A percentile compares a stretch with the other conserved stretches of the same genome.
phyloP scores from a whole-genome alignment of 2,329 filamentous ascomycete genomes.

The Talaromyces sp. region DNA sequence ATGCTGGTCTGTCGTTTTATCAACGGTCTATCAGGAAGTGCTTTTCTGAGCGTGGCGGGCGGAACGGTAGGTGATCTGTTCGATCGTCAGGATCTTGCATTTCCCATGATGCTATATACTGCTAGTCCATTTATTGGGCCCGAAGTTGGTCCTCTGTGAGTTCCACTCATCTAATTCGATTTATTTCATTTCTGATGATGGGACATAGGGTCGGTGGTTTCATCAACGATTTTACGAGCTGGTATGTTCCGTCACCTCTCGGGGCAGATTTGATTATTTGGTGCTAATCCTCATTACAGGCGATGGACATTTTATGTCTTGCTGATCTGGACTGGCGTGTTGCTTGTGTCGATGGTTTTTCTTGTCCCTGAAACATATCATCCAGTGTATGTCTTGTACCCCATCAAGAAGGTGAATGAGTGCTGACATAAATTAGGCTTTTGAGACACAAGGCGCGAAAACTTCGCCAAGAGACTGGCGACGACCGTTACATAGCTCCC shows the following conservation, averaged over 20 bases:
- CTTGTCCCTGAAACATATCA: conserved; percentile 88
- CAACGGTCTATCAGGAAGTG: conserved; percentile 49
- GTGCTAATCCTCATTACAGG: conserved; percentile 38
- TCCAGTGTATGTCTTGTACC: conserved; percentile 45
- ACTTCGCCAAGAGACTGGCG: conserved; percentile 74
- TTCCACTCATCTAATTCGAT: not conserved
- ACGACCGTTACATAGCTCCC: conserved; percentile 73
- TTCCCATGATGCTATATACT: conserved; percentile 82
- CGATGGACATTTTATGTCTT: conserved; percentile 84
- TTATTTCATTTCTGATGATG: conserved; percentile 11
- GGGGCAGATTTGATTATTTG: not conserved
- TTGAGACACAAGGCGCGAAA: conserved; percentile 71
- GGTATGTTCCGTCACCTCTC: conserved; percentile 43
- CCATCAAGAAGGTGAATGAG: not conserved
- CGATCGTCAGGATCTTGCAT: conserved; percentile 66
- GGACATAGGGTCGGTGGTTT: conserved; percentile 68
- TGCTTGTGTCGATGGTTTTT: conserved; percentile 66
- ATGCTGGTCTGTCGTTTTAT: conserved; percentile 79
- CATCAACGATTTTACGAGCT: conserved; percentile 74
- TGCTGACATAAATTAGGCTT: conserved; percentile 42
- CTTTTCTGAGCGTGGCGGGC: conserved; percentile 70
- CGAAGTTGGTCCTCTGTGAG: conserved; percentile 57
- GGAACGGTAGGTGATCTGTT: conserved; percentile 86
- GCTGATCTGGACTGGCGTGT: conserved; percentile 74
- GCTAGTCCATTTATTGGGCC: conserved; percentile 62